Evolutionary conservation across 441 rosid genomes (phyloP).

Genomic region (Jatropha multifida): DNA sequence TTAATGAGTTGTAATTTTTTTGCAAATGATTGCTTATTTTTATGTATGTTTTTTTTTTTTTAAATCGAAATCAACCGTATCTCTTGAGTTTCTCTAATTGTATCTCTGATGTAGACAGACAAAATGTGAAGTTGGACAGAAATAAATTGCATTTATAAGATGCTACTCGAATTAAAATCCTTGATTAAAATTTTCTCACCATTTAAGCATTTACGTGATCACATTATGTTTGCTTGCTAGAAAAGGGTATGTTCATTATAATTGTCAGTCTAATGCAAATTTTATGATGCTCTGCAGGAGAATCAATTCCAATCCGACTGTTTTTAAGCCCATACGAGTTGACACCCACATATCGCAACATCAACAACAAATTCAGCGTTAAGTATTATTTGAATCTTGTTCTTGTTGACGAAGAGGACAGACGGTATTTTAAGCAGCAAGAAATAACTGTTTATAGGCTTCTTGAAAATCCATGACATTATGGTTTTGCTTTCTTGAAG

Average conservation of each 20-base stretch:
- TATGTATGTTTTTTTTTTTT: no score
- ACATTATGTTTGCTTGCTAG: neutral
- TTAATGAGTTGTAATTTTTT: neutral
- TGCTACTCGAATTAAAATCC: neutral
- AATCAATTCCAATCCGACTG: constrained; percentile 86
- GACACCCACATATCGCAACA: constrained; percentile 85
- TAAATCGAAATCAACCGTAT: neutral
- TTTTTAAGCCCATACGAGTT: constrained; percentile 86
- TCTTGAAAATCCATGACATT: constrained; percentile 43
- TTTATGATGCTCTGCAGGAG: constrained; percentile 48
- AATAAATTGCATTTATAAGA: neutral
- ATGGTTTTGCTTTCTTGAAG: neutral
- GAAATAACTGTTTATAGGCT: constrained; percentile 82
- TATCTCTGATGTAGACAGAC: neutral
- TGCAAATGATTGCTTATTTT: neutral
- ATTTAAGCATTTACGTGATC: neutral
- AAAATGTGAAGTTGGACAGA: neutral
- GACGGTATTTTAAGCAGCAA: constrained; percentile 92
- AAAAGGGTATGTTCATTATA: neutral
- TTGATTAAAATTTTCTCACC: no score
- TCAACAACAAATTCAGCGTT: constrained; percentile 94
- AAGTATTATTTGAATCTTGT: constrained; percentile 93
- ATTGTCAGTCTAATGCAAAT: constrained; percentile 2
- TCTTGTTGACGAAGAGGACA: constrained; percentile 90
- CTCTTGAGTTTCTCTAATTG: neutral